A percentile compares a stretch with the other conserved stretches of the same genome.
Evolutionary conservation across 2,329 filamentous ascomycete genomes (phyloP).

Genomic region (Periconia macrospinosa): DNA sequence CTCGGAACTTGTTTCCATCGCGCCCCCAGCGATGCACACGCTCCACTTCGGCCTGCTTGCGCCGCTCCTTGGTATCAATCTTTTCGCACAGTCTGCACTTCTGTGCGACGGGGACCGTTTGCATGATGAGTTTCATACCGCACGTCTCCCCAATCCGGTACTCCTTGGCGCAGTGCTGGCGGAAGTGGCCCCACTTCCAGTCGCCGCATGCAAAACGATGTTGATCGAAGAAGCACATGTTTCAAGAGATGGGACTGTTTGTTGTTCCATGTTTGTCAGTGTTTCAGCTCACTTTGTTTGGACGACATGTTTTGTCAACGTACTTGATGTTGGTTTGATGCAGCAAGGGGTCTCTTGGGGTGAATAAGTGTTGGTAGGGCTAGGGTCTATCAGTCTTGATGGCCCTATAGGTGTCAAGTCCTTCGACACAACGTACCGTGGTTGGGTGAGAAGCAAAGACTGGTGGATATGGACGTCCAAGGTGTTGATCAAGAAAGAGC

Average conservation of each 20-base stretch:
- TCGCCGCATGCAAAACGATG: constrained; percentile 82
- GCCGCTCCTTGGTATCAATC: constrained; percentile 80
- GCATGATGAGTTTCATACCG: constrained; percentile 86
- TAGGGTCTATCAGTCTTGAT: constrained; percentile 32
- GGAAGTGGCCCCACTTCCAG: constrained; percentile 94
- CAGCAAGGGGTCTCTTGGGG: constrained; percentile 19
- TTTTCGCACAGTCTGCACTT: constrained; percentile 87
- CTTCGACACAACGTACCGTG: constrained; percentile 31
- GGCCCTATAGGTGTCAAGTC: constrained; percentile 23
- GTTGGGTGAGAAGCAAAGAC: constrained; percentile 33
- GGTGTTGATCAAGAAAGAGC: constrained; percentile 20
- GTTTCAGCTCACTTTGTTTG: constrained; percentile 28
- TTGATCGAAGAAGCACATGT: constrained; percentile 97
- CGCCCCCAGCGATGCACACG: constrained; percentile 76
- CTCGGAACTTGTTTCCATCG: constrained; percentile 64
- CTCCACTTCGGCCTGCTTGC: constrained; percentile 71
- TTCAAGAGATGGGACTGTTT: constrained; percentile 34
- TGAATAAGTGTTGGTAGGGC: constrained; percentile 28
- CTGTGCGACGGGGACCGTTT: constrained; percentile 64
- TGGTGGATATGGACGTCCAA: constrained; percentile 11
- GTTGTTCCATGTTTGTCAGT: constrained; percentile 33
- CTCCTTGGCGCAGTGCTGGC: constrained; percentile 89
- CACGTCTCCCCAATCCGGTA: constrained; percentile 96
- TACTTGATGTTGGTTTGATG: constrained; percentile 34
- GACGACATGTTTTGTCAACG: constrained; percentile 24